Conservation (phyloP, 176 grass and related monocot genomes). For the Aegilops bicornis region DNA sequence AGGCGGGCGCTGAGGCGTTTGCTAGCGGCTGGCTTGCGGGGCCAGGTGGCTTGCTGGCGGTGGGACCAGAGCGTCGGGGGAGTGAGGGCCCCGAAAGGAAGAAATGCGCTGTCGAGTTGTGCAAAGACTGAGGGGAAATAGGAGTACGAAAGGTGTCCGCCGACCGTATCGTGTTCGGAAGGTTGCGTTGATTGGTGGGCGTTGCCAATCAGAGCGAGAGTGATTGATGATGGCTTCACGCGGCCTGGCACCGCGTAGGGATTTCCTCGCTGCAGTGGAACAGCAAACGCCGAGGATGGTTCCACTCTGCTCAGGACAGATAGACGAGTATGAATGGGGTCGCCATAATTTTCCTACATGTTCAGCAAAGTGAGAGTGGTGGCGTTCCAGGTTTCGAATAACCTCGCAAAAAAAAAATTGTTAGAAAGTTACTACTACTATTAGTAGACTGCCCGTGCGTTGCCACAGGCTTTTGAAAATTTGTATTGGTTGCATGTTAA, state of each 20-base stretch:
- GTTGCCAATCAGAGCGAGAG: background rate
- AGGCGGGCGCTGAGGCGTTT: background rate
- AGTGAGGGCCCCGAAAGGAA: background rate
- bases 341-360: too few species aligned
- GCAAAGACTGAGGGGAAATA: background rate
- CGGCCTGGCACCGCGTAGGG: slow-evolving; percentile 20
- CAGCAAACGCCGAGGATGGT: background rate
- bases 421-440: too few species aligned
- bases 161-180: slow-evolving; percentile 8
- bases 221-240: background rate
- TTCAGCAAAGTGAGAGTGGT: too few species aligned
- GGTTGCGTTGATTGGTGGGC: slow-evolving; percentile 6
- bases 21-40: background rate
- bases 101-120: background rate
- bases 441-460: too few species aligned
- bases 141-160: background rate
- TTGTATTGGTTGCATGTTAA: too few species aligned
- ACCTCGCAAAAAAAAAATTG: too few species aligned
- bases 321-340: background rate
- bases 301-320: background rate
- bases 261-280: background rate
- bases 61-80: background rate
- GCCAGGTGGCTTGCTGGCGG: background rate
- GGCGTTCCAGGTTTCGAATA: too few species aligned
- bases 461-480: too few species aligned